Base-by-base conservation (phyloP, 2,329 filamentous ascomycete species). In the Colletotrichum lini region DNA sequence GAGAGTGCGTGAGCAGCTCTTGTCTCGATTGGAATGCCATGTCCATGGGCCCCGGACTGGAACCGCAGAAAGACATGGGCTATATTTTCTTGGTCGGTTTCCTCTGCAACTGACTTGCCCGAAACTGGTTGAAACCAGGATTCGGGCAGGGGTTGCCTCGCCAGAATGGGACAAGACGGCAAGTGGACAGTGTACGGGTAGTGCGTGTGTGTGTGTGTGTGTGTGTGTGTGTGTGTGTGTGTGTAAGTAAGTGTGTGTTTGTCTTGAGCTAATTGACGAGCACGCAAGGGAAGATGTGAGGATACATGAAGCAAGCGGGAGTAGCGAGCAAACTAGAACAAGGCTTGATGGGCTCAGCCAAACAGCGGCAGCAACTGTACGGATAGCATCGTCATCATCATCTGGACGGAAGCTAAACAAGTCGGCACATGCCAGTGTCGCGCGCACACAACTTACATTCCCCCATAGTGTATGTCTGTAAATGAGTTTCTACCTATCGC, bases 91-190 rank as follows among this genome's bases (percentile, higher is more conserved):
- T 57, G 49, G 50, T 57, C 45, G 57, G 60, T 61, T 66, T 57
- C 56, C 56, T 26, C 67, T 47, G 58, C 52, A 62, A 30, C 26
- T 57, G 42, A 72, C 69, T 58, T 72, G 65, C 65, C 65, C 65
- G 53, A 69, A 72, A 72, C 58, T 64, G 65, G 69, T 63, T 65
- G 53, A 64, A 68, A 68, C 69, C 65, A 30, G 65, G 65, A 72
- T 68, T 44, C 44, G 49, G 54, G 42, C 65, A 63, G 64, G 69
- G 65, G 21, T 30, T 53, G 26, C 30, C 53, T 59, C 38, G 40
- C 68, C 58, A 4, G 49, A 68, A 68, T 30, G 53, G 65, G 52
- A 71, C 65, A 63, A 53, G 54, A 47, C 67, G 30, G 40, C 38
- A 35, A 18, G 44, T 16, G 50, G 21, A 56, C 52, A 64, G 53